Base-by-base conservation (phyloP, 2,329 filamentous ascomycete species). In the Bipolaris gigantea region DNA sequence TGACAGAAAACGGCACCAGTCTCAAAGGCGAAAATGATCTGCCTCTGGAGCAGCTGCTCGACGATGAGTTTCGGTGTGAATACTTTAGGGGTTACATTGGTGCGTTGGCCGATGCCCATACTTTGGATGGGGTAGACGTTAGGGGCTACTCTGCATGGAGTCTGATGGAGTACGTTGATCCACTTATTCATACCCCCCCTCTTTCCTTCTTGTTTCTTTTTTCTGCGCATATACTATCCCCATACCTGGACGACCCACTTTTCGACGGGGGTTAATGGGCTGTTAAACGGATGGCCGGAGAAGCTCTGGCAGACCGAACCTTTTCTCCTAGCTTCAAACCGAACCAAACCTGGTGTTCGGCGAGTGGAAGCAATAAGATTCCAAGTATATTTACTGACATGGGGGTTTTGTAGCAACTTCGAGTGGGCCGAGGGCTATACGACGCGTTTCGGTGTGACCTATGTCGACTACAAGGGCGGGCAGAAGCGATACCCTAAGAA, bases 381-480 rank as follows among this genome's bases (percentile, higher is more conserved):
- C 25, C 27, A 34, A 41, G 34, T 39, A 36, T 42, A 40, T 48
- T 32, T 42, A 40, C 52, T 55, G 33, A 55, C 40, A 38, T n/a
- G 42, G 53, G 39, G 63, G 54, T 55, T 59, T 51, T 66, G 50
- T 66, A 84, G 81, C 76, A 93, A 93, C 79, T 93, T 93, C 67
- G 90, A 93, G 75, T 93, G 89, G 89, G 89, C 90, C n/a, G 90
- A 95, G 73, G 90, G 90, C 10, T 96, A 93, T 70, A 87, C 90
- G 77, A 94, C 90, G 39, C 83, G 90, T 36, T 95, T 95, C 66
- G 90, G 90, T 23, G 89, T 92, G 52, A 90, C 87, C 6, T 94
- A 83, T 71, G 90, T 95, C 48, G 90, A 95, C 76, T 95, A 94
- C 73, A 78, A 84, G 64, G 84, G 90, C 62, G 87, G 85, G 21